Evolutionary conservation across 2,329 filamentous ascomycete genomes (phyloP).

Genomic region (Trichothecium sympodiale): DNA sequence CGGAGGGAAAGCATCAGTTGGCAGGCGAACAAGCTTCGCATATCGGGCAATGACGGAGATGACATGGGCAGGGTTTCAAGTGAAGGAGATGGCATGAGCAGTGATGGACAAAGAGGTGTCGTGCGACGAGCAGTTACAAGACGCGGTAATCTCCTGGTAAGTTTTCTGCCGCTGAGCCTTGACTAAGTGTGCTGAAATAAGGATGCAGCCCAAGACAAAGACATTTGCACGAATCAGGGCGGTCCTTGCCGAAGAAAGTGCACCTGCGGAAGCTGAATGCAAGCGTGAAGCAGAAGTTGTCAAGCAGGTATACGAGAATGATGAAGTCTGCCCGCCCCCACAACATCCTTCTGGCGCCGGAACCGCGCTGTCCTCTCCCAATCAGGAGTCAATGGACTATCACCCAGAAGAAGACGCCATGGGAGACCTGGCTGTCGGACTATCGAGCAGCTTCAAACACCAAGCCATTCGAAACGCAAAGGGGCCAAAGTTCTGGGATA

Average conservation of each 20-base stretch:
- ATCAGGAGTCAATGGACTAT: constrained; percentile 54
- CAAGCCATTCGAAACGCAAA: constrained; percentile 63
- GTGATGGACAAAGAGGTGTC: constrained; percentile 59
- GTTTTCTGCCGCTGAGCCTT: constrained; percentile 16
- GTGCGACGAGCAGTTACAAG: constrained; percentile 75
- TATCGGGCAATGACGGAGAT: constrained; percentile 60
- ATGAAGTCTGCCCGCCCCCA: constrained; percentile 38
- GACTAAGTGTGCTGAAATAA: constrained; percentile 2
- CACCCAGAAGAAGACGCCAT: constrained; percentile 60
- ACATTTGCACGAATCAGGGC: constrained; percentile 89
- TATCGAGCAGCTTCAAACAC: constrained; percentile 62
- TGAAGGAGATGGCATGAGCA: constrained; percentile 34
- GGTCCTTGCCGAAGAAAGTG: constrained; percentile 75
- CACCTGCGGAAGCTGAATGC: constrained; percentile 80
- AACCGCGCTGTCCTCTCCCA: constrained; percentile 60
- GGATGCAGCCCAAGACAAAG: constrained; percentile 83
- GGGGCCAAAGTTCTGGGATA: constrained; percentile 63
- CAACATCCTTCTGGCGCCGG: constrained; percentile 34
- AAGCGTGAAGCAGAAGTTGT: constrained; percentile 91
- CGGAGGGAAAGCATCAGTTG: constrained; percentile 83
- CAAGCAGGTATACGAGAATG: constrained; percentile 85
- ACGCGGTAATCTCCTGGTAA: constrained; percentile 76
- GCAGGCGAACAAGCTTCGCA: constrained; percentile 79
- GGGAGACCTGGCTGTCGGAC: constrained; percentile 35
- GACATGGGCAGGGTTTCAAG: constrained; percentile 60